Base-by-base conservation (phyloP, 2,329 filamentous ascomycete species). In the Penicillium sp. region DNA sequence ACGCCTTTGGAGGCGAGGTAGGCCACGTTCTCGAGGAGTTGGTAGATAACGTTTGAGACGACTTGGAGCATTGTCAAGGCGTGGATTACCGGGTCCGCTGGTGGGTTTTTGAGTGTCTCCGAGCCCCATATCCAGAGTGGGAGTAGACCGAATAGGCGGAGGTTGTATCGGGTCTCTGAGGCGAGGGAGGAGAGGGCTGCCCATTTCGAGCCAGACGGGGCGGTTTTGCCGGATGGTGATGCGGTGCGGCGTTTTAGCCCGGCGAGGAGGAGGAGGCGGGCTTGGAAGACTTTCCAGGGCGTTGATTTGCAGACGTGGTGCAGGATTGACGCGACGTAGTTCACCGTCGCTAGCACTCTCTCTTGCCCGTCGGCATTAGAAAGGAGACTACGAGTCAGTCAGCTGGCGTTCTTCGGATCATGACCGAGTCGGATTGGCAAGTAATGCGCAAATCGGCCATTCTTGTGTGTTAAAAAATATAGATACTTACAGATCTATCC, bases 11-110 rank as follows among this genome's bases (percentile, higher is more conserved):
- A 81, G 3, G 87, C 83, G 39, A 98, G 83, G 78, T 89, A 96
- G 16, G 89, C 89, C 40, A 84, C 83, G 77, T 96, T 97, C 80
- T 99, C 95, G 41, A 94, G 82, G 1, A 85, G 78, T 77, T 97
- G 92, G 79, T 90, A 96, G 10, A 79, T 72, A 10, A 89, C 76
- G 73, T 90, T 89, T 11, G 86, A 82, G 11, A 82, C 63, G 19
- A 96, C 85, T 74, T 95, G 90, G 6, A 84, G 78, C 75, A 87
- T 88, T 22, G 85, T 85, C 47, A 96, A 78, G 18, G 71, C 62
- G 64, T 76, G 80, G 62, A 81, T 77, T 47, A 78, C 65, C 2
- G 69, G 72, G 67, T 85, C 84, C 6, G 74, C 69, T 39, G 69
- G 75, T 43, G 69, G 76, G 51, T 55, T 76, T 54, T 73, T 74